Evolutionary conservation across 1,284 basidiomycete genomes (phyloP), one percentile per base, ranked within the genome.

Genomic region (Fomitopsis palustris): DNA sequence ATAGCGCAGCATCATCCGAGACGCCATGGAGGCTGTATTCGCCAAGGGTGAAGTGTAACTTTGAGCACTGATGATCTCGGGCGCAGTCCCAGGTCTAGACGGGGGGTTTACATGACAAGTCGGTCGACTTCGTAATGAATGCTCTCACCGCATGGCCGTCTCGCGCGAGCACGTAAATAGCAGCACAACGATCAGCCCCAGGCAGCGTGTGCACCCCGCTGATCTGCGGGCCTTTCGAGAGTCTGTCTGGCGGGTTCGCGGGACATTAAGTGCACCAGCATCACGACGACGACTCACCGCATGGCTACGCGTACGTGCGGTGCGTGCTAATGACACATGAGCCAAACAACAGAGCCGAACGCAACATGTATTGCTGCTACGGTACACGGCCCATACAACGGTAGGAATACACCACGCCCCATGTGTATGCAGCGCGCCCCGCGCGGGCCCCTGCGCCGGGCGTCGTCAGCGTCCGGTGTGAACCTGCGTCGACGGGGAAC

Each of bases 361-460:
- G 45, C 23, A 29, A 27, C 25, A 47, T 47, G 45, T 47, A 47
- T 47, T 39, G 56, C n/a, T n/a, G n/a, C 51, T 57, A 57, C 56
- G 56, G 49, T 57, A 57, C 56, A 57, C 38, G 56, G 56, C 21
- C 27, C 49, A 42, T 57, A 57, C 56, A 57, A 41, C 38, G 56
- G 56, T 25, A 57, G 56, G 56, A 53, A 25, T 16, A 31, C 33
- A 37, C 47, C 38, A 38, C 16, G 27, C 31, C 33, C 56, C 56
- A 57, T 57, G 31, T 47, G 56, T 53, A 53, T 57, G 56, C 43
- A 38, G 56, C 56, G 33, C 52, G 56, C 51, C 39, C 57, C 45
- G 42, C 23, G 45, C 16, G 1, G 37, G 7, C 16, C 19, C 43
- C 45, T 17, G 16, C n/a, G 17, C 21, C 45, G 45, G 27, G 17